Evolutionary conservation across 768 basidiomycete genomes (phyloP).

Genomic region (Leucosporidium creatinivorum): DNA sequence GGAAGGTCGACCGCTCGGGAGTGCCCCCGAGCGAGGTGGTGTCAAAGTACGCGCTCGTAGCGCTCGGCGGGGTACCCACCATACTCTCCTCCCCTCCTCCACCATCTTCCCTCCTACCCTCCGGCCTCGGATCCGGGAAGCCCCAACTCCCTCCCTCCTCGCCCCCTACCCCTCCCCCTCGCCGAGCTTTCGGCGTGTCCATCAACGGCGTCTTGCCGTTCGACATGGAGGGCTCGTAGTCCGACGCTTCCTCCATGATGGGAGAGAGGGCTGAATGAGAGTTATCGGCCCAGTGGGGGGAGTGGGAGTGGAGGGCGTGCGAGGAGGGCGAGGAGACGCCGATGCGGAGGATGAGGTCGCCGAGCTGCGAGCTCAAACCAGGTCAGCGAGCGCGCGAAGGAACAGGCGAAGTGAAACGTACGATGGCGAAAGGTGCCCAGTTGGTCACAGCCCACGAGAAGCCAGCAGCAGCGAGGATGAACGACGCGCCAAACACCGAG

Average conservation of each 20-base stretch:
- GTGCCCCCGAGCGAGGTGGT: too few species aligned
- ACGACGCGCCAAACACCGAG: constrained; percentile 63
- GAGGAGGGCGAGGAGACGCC: constrained; percentile 18
- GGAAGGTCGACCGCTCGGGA: background rate
- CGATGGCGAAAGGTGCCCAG: constrained; percentile 89
- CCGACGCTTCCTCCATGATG: constrained; percentile 1
- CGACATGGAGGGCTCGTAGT: too few species aligned
- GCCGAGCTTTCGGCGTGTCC: too few species aligned
- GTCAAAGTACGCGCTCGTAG: too few species aligned
- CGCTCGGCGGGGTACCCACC: too few species aligned
- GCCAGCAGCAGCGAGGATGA: constrained; percentile 68
- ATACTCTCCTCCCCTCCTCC: too few species aligned
- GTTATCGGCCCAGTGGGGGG: constrained; percentile 1
- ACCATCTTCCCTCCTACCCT: too few species aligned
- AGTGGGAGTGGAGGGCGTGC: constrained; percentile 5
- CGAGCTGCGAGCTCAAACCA: constrained; percentile 53
- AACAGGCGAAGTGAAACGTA: constrained; percentile 38
- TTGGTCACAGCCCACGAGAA: constrained; percentile 87
- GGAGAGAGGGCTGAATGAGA: background rate
- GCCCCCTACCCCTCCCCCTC: too few species aligned
- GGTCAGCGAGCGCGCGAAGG: background rate
- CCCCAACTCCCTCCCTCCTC: too few species aligned
- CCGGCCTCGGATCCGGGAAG: too few species aligned
- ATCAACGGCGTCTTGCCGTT: too few species aligned
- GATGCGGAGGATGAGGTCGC: constrained; percentile 68